These are phyloP conservation scores for Mortierella sp. DNA, from an alignment of 371 early-diverging fungal genomes.

Conservation along the genomic window DNA sequence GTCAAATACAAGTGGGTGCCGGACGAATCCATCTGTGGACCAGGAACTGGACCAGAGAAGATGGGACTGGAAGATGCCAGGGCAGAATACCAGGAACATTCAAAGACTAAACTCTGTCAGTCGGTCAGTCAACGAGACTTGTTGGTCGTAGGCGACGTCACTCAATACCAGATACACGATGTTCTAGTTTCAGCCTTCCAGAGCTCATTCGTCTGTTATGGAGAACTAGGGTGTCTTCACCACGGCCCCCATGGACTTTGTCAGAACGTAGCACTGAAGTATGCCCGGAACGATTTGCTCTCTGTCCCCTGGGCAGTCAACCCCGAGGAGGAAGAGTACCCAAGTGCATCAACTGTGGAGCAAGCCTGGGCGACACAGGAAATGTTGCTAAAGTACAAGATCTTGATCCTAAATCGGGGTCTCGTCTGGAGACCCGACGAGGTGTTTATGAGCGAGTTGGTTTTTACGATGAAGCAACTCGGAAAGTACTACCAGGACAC, in stretches of 20 bases:
- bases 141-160: conserved; percentile 67
- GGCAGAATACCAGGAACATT: conserved; percentile 19
- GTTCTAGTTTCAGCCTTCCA: conserved; percentile 63
- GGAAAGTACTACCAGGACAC: conserved; percentile 58
- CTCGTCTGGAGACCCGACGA: conserved; percentile 63
- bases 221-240: conserved; percentile 66
- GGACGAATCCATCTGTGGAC: conserved; percentile 39
- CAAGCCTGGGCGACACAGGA: conserved; percentile 63
- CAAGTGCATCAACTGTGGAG: conserved; percentile 59
- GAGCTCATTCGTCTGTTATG: conserved; percentile 68
- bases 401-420: conserved; percentile 66
- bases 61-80: conserved; percentile 31
- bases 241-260: conserved; percentile 44
- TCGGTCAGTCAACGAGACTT: conserved; percentile 37
- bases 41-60: conserved; percentile 22
- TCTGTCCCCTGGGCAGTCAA: conserved; percentile 57
- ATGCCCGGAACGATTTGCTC: conserved; percentile 68
- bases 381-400: conserved; percentile 56
- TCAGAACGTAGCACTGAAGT: conserved; percentile 55
- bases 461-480: conserved; percentile 61
- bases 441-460: conserved; percentile 59
- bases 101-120: conserved; percentile 31
- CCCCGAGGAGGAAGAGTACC: conserved; percentile 58
- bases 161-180: conserved; percentile 70
- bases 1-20: conserved; percentile 54